Base-by-base conservation (phyloP, 176 grass and related monocot species). In the Miscanthus lutarioriparius region DNA sequence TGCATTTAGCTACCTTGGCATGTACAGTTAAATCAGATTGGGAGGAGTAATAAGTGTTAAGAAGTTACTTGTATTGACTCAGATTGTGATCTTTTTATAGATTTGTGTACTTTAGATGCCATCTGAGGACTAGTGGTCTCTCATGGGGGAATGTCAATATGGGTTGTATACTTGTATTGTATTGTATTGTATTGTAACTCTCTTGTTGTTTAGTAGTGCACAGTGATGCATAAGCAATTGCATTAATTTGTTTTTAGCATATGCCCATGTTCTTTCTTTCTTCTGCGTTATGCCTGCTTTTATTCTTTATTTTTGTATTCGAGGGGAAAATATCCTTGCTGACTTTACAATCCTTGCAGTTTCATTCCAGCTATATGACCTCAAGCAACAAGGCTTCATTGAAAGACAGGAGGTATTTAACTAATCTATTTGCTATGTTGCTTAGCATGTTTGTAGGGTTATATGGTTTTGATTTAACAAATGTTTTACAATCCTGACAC, bases 311-410 rank as follows among this genome's bases (percentile, higher is more conserved):
- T 35, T 8, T 80, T 84, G 53, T 47, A 78, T 26, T 20, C 37
- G 35, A 47, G 27, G 16, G 8, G 0, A 20, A 41, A 66, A 74
- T 61, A 70, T 53, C 64, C 22, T 9, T 25, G 8, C 56, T 78
- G 22, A 15, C 26, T 78, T 19, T 37, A 28, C 63, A 76, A 80
- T 88, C 32, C 78, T 66, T 85, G 77, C 90, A 95, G 95, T 95
- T 91, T 95, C 95, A 61, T 98, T 98, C 91, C 89, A 98, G 63
- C 83, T 98, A 80, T 95, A 98, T 83, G 92, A 98, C 85, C 91
- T 98, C 59, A 98, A 98, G 87, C 95, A 98, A 79, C 95, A 98
- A 85, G 92, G 92, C 16, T 98, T 93, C 89, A 98, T 98, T 85
- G 92, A 98, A 87, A 91, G 91, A 88, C 95, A 93, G 85, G 95